Conservation (phyloP, 1,139 yeast genomes). For the Taphrina deformans region DNA sequence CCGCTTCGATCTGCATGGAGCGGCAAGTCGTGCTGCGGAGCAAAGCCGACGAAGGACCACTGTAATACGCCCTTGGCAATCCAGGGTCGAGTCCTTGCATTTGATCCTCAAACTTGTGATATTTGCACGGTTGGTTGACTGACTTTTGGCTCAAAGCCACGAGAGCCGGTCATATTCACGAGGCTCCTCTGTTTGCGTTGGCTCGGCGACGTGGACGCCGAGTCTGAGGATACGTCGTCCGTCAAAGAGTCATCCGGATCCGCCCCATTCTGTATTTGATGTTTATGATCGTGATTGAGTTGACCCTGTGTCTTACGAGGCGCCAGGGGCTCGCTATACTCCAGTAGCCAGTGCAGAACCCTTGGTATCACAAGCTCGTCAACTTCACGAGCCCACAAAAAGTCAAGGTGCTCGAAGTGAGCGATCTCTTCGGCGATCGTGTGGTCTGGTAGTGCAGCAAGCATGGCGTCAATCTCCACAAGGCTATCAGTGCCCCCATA, state of each 20-base stretch:
- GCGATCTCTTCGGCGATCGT: slow-evolving; percentile 53
- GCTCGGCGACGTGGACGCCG: neutral
- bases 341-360: slow-evolving; percentile 47
- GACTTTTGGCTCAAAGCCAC: slow-evolving; percentile 8
- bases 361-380: slow-evolving; percentile 56
- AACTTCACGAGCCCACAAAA: slow-evolving; percentile 80
- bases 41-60: too few species aligned
- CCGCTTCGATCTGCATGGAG: neutral
- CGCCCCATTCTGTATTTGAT: neutral
- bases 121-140: slow-evolving; percentile 13
- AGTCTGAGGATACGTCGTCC: neutral
- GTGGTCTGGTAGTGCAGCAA: slow-evolving; percentile 54
- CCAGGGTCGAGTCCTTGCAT: too few species aligned
- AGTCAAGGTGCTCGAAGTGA: slow-evolving; percentile 79
- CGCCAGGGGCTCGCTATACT: slow-evolving; percentile 4
- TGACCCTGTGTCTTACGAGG: neutral
- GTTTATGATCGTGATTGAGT: neutral
- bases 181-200: neutral
- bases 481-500: slow-evolving; percentile 81
- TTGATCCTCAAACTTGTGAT: neutral
- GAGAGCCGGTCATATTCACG: neutral
- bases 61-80: too few species aligned
- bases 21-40: neutral
- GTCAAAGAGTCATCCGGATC: neutral
- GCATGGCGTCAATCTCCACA: slow-evolving; percentile 79